Evolutionary conservation across 306 rosid species (phyloP).

Genomic region (Senna tora): DNA sequence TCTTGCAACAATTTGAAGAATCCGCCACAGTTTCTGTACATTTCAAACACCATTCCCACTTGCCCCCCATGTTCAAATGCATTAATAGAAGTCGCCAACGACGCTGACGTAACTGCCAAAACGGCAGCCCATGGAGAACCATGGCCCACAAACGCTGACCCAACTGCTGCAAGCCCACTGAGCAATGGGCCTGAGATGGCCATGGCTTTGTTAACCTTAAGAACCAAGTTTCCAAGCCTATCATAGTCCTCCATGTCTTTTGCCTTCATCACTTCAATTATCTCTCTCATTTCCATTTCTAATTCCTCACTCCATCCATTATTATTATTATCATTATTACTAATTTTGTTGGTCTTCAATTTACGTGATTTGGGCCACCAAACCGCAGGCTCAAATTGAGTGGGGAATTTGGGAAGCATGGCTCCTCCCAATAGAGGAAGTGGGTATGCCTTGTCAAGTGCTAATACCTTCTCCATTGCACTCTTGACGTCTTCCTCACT

Average conservation of each 20-base stretch:
- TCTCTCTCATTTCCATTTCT: slow-evolving; percentile 55
- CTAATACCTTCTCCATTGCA: slow-evolving; percentile 49
- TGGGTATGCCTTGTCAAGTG: slow-evolving; percentile 65
- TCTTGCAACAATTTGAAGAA: slow-evolving; percentile 44
- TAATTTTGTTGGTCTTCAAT: no score
- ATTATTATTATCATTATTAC: slow-evolving; percentile 38
- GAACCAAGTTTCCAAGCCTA: slow-evolving; percentile 57
- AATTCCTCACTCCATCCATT: slow-evolving; percentile 61
- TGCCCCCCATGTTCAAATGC: slow-evolving; percentile 68
- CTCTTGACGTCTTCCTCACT: slow-evolving; percentile 45
- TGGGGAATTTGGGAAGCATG: slow-evolving; percentile 66
- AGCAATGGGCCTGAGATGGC: slow-evolving; percentile 69
- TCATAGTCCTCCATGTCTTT: slow-evolving; percentile 67
- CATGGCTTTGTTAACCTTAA: slow-evolving; percentile 60
- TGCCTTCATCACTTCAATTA: slow-evolving; percentile 47
- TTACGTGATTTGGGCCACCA: slow-evolving; percentile 59
- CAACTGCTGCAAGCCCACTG: slow-evolving; percentile 63
- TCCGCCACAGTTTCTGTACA: slow-evolving; percentile 66
- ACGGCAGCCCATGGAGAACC: slow-evolving; percentile 29
- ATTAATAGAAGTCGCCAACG: slow-evolving; percentile 53
- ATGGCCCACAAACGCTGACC: slow-evolving; percentile 47
- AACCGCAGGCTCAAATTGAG: slow-evolving; percentile 51
- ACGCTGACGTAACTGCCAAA: slow-evolving; percentile 49
- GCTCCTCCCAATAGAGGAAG: slow-evolving; percentile 67
- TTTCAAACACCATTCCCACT: slow-evolving; percentile 73